Evolutionary conservation across 129 eudicot genomes (phyloP), one percentile per base, ranked within the genome.

Genomic region (Solidago caesia): DNA sequence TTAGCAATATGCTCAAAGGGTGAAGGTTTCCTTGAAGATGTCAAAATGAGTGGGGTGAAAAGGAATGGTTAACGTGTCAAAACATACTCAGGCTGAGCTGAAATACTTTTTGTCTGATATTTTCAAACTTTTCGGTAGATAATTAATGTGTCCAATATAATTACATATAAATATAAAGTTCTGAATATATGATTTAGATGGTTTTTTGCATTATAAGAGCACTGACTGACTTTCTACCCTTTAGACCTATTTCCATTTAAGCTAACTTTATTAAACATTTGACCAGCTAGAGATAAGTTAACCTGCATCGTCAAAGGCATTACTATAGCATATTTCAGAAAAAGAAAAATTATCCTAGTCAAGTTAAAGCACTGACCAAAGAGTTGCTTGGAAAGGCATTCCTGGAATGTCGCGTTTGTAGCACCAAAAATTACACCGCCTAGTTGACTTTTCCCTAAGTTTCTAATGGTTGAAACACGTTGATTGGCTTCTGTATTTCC

Each of bases 361-460:
- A 75, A 46, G 29, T 43, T n/a, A 44, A 27, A 77, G 55, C 53
- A 80, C 96, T 74, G 44, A 91, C 97, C 96, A 79, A 92, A 89
- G 55, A 92, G 86, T 82, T 89, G 97, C 66, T 84, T 85, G 14
- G 65, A 29, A 7, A 89, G 87, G 74, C 97, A 89, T 77, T 92
- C 97, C 44, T 65, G 53, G 25, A 85, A 74, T 33, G 96, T 87
- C 69, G 5, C 67, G 65, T 76, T 71, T 47, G 81, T 85, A 77
- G 89, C 82, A 44, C 96, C 97, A 84, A 92, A 92, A 49, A 89
- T 85, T 25, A 89, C 93, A 63, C 93, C 86, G 0, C 97, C 96
- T 52, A 92, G 84, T 8, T 87, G 85, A 53, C 44, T 77, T 71
- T 82, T 89, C 44, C 43, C 68, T 84, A 91, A 67, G 74, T 91